These are phyloP conservation scores for Reutealis trisperma DNA, from an alignment of 345 rosid genomes.

Conservation along the genomic window DNA sequence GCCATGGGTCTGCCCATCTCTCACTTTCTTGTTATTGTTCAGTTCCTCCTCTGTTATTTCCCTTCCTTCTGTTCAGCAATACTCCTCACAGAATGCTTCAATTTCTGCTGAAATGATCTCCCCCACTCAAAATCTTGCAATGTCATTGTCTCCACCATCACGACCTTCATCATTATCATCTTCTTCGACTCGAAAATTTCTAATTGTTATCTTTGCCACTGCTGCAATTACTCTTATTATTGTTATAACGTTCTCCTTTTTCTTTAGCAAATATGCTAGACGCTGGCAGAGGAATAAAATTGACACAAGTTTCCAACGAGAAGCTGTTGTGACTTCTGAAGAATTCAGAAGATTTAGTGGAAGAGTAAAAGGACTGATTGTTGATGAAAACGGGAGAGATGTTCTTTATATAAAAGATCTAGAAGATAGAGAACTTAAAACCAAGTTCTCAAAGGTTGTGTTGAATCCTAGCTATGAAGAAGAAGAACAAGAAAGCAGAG, in stretches of 20 bases:
- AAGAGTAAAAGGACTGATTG: slow-evolving; percentile 49
- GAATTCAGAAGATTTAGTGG: slow-evolving; percentile 36
- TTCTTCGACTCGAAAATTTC: slow-evolving; percentile 1
- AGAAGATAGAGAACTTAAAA: slow-evolving; percentile 30
- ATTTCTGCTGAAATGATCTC: slow-evolving; percentile 1
- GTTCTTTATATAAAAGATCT: slow-evolving; percentile 53
- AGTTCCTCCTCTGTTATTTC: slow-evolving; percentile 8
- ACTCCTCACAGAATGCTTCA: background rate
- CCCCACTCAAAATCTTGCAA: slow-evolving; percentile 4
- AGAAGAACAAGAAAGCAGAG: slow-evolving; percentile 31
- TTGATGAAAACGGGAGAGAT: slow-evolving; percentile 51
- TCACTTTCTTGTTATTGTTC: slow-evolving; percentile 1
- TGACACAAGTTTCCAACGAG: slow-evolving; percentile 38
- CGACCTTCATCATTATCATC: slow-evolving; percentile 3
- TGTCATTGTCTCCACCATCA: slow-evolving; percentile 12
- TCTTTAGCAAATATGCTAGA: slow-evolving; percentile 23
- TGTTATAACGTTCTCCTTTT: slow-evolving; percentile 32
- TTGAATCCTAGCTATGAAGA: slow-evolving; percentile 46
- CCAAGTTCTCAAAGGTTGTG: slow-evolving; percentile 35
- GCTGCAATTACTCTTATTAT: slow-evolving; percentile 31
- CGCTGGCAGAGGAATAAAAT: slow-evolving; percentile 8
- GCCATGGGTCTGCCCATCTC: slow-evolving; percentile 10
- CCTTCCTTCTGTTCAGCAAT: slow-evolving; percentile 4
- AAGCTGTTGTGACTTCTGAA: slow-evolving; percentile 24
- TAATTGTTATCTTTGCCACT: slow-evolving; percentile 32